Evolutionary conservation across 1,139 yeast species (phyloP).

Genomic region (Taphrina communis): DNA sequence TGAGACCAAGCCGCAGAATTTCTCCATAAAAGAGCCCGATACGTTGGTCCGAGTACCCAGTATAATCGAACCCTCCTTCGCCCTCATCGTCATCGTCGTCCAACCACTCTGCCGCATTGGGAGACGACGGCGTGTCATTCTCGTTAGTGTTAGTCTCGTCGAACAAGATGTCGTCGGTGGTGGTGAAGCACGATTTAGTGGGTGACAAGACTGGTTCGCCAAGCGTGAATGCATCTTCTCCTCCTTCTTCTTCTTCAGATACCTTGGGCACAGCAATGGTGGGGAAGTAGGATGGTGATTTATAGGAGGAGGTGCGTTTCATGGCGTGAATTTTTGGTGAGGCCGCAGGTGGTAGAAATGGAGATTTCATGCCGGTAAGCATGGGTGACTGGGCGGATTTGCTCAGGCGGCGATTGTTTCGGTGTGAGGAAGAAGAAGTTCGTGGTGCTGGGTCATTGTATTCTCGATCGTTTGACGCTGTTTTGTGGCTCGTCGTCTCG

Average conservation of each 20-base stretch:
- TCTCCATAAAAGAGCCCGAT: slow-evolving; percentile 77
- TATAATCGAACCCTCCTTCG: slow-evolving; percentile 80
- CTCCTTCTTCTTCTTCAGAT: slow-evolving; percentile 29
- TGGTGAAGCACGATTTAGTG: neutral
- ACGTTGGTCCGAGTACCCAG: slow-evolving; percentile 77
- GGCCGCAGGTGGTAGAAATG: slow-evolving; percentile 26
- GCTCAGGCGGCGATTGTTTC: neutral
- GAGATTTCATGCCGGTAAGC: slow-evolving; percentile 32
- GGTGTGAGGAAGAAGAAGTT: too few species aligned
- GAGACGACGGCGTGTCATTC: neutral
- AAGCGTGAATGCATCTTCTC: slow-evolving; percentile 43
- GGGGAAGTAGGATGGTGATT: slow-evolving; percentile 38
- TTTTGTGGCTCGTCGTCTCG: too few species aligned
- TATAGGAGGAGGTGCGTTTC: slow-evolving; percentile 15
- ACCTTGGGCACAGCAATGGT: slow-evolving; percentile 32
- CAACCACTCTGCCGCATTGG: slow-evolving; percentile 41
- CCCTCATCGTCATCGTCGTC: slow-evolving; percentile 49
- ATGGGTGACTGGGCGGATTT: slow-evolving; percentile 22
- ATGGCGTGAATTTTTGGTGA: slow-evolving; percentile 11
- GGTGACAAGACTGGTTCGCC: slow-evolving; percentile 39
- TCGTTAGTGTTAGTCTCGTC: neutral
- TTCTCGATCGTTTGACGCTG: too few species aligned
- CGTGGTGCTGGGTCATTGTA: too few species aligned
- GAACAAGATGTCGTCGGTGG: slow-evolving; percentile 15
- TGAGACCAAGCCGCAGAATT: slow-evolving; percentile 65